A percentile compares a stretch with the other conserved stretches of the same genome.
Evolutionary conservation across 1,284 basidiomycete genomes (phyloP).

Genomic region (Erythrobasidium hasegawianum): DNA sequence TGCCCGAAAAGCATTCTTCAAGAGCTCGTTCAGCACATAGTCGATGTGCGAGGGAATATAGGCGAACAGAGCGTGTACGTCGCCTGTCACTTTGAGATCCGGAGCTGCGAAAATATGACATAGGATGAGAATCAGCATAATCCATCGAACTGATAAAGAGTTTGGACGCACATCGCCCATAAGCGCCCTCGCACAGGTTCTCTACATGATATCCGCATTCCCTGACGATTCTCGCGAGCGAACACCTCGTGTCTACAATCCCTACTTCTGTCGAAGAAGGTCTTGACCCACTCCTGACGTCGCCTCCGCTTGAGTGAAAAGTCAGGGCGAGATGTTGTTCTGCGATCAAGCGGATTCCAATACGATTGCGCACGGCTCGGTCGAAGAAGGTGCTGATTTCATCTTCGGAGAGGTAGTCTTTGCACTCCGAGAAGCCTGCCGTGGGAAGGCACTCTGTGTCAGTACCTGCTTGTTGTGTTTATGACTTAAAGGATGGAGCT

Average conservation of each 20-base stretch:
- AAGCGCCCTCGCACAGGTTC: constrained; percentile 28
- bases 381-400: constrained; percentile 76
- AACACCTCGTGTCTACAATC: constrained; percentile 23
- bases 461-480: neutral
- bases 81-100: constrained; percentile 41
- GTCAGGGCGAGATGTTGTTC: constrained; percentile 75
- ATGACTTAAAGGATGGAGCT: too few relatives aligned
- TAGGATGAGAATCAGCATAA: neutral
- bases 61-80: constrained; percentile 52
- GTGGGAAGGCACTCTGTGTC: too few relatives aligned
- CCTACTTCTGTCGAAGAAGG: constrained; percentile 18
- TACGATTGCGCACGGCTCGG: constrained; percentile 76
- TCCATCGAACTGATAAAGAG: neutral
- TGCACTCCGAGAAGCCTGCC: constrained; percentile 75
- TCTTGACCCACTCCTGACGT: constrained; percentile 9
- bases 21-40: constrained; percentile 62
- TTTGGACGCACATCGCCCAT: constrained; percentile 13
- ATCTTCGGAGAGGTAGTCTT: constrained; percentile 71
- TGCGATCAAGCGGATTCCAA: constrained; percentile 81
- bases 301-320: constrained; percentile 14
- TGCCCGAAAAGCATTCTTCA: constrained; percentile 67
- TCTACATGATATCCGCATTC: constrained; percentile 30
- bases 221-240: constrained; percentile 8
- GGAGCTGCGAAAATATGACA: constrained; percentile 8
- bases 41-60: constrained; percentile 85